phyloP scores from a whole-genome alignment of 306 rosid species.

The Sechiopsis laciniata region DNA sequence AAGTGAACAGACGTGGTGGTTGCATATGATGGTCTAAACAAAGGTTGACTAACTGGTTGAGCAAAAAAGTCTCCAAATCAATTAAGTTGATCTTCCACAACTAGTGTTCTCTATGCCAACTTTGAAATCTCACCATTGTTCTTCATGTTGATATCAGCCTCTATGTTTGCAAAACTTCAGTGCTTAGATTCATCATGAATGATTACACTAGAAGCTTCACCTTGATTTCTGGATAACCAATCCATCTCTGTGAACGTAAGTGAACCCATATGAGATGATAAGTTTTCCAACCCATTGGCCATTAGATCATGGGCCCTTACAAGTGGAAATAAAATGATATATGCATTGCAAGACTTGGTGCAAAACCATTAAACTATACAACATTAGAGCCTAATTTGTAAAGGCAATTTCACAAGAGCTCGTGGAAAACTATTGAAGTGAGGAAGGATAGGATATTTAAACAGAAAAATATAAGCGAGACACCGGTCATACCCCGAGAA shows the following conservation, averaged over 20 bases:
- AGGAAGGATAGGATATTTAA: slow-evolving; percentile 13
- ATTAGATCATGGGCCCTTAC: slow-evolving; percentile 76
- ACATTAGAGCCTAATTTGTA: slow-evolving; percentile 22
- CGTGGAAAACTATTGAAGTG: slow-evolving; percentile 1
- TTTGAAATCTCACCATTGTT: slow-evolving; percentile 49
- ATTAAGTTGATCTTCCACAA: slow-evolving; percentile 59
- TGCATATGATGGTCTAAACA: slow-evolving; percentile 66
- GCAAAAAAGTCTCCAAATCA: slow-evolving; percentile 60
- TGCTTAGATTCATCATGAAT: slow-evolving; percentile 48
- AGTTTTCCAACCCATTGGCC: slow-evolving; percentile 75
- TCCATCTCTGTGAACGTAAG: slow-evolving; percentile 97
- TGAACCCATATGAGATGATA: slow-evolving; percentile 82
- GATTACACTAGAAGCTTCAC: slow-evolving; percentile 43
- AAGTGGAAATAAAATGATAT: slow-evolving; percentile 46
- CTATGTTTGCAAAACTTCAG: slow-evolving; percentile 38
- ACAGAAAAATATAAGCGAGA: slow-evolving; percentile 17
- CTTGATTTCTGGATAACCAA: slow-evolving; percentile 49
- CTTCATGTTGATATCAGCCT: slow-evolving; percentile 40
- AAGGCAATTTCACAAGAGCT: slow-evolving; percentile 19
- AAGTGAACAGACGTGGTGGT: slow-evolving; percentile 80
- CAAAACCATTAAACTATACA: slow-evolving; percentile 28
- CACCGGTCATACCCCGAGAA: slow-evolving; percentile 45
- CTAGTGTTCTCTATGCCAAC: slow-evolving; percentile 48
- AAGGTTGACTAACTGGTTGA: slow-evolving; percentile 76
- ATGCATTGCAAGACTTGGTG: slow-evolving; percentile 35